phyloP scores from a whole-genome alignment of 768 basidiomycete species.

The Pleurotus cornucopiae region DNA sequence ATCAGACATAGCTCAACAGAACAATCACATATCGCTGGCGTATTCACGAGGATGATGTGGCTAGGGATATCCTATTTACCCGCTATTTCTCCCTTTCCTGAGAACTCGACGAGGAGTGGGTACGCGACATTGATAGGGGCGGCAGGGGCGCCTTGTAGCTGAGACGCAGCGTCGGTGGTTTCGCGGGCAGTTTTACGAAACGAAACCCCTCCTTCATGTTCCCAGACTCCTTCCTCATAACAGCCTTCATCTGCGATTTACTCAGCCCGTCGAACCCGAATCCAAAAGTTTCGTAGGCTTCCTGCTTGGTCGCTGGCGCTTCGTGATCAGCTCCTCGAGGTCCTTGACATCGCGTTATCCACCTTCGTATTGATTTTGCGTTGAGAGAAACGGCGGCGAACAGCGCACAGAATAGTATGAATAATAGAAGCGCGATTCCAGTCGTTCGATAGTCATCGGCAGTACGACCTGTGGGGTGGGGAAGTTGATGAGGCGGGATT shows the following conservation, averaged over 20 bases:
- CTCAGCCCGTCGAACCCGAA: slow-evolving; percentile 21
- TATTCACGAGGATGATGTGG: slow-evolving; percentile 1
- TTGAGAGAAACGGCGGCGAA: slow-evolving; percentile 15
- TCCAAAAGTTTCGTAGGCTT: slow-evolving; percentile 10
- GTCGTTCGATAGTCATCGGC: slow-evolving; percentile 11
- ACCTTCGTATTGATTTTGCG: slow-evolving; percentile 1
- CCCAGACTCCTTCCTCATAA: slow-evolving; percentile 13
- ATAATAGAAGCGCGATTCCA: slow-evolving; percentile 15
- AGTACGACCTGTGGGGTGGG: neutral
- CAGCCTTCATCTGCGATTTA: slow-evolving; percentile 13
- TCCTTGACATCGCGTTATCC: neutral
- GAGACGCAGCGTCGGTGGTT: slow-evolving; percentile 15
- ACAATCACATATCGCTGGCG: neutral
- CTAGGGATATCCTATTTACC: neutral
- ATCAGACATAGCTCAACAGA: neutral
- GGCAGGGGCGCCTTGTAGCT: slow-evolving; percentile 5
- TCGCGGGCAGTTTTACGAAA: slow-evolving; percentile 13
- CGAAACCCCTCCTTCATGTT: slow-evolving; percentile 4
- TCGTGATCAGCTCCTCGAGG: slow-evolving; percentile 7
- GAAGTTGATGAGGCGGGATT: no score
- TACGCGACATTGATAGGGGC: slow-evolving; percentile 1
- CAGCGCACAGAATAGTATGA: slow-evolving; percentile 15
- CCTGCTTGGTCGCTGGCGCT: slow-evolving; percentile 7
- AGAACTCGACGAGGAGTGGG: slow-evolving; percentile 1
- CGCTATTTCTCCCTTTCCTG: slow-evolving; percentile 1